These are phyloP conservation scores for Akanthomyces dipterigenus DNA, from an alignment of 2,329 filamentous ascomycete genomes.

Conservation along the genomic window DNA sequence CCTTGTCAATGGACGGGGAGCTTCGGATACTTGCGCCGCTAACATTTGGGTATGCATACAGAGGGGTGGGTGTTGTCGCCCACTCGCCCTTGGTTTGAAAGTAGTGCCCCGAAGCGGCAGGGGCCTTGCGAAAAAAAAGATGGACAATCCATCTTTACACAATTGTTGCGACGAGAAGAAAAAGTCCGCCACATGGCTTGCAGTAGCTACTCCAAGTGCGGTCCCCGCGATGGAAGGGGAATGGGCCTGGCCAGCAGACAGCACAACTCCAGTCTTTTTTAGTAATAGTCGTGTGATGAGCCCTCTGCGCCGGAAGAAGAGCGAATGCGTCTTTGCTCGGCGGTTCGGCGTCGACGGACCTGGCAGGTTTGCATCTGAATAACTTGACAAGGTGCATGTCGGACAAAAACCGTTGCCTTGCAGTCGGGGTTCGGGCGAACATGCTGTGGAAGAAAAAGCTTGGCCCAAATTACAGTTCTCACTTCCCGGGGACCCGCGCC, in stretches of 20 bases:
- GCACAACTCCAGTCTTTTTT: background rate
- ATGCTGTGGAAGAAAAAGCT: background rate
- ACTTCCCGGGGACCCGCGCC: conserved; percentile 4
- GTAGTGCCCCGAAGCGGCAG: background rate
- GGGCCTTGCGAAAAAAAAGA: background rate
- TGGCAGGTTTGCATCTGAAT: too few species aligned
- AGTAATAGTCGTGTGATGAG: background rate
- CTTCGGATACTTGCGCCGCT: background rate
- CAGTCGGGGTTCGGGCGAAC: background rate
- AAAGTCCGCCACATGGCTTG: background rate
- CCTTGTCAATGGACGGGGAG: background rate
- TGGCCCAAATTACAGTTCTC: conserved; percentile 9
- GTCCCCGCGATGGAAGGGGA: background rate
- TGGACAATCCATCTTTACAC: background rate
- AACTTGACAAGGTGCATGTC: background rate
- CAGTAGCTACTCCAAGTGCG: background rate
- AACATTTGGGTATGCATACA: too few species aligned
- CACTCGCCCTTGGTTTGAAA: background rate
- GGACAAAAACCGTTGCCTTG: background rate
- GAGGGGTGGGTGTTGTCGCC: background rate
- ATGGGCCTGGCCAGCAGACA: background rate
- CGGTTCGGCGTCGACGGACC: background rate
- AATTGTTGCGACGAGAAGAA: background rate
- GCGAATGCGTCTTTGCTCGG: background rate
- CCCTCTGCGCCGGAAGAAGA: background rate